Evolutionary conservation across 83 land plant genomes (phyloP), one percentile per base, ranked within the genome.

Genomic region (Picea engelmannii): DNA sequence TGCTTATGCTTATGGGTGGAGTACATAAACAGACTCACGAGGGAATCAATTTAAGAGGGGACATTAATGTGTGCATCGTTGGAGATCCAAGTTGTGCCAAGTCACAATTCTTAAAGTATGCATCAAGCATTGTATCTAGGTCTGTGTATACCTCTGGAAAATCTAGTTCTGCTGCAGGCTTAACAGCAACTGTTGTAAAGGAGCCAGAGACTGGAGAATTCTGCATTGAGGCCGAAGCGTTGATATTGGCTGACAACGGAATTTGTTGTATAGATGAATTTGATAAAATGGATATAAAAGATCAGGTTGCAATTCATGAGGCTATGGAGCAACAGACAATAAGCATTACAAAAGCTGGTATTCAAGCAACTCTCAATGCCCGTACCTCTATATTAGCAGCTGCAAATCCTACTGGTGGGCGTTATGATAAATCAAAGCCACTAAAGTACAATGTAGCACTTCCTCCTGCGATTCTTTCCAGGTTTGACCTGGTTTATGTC

Each of bases 301-400:
- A 98, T 83, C 99, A 98, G 99, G 99, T 96, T 84, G 99, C 99
- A 75, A 96, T 98, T 86, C 99, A 96, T 84, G 99, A 98, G 83
- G 99, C 99, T 64, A 98, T 98, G 99, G 99, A 98, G 77, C 99
- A 98, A 79, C 99, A 98, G 88, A 96, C 99, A 15, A 95, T 98
- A 87, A 96, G 99, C 86, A 98, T 98, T 25, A 96, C 99, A 47
- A 98, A 98, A 86, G 99, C 98, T 47, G 99, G 99, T 35, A 98
- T 98, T 75, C 99, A 96, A 85, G 99, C 99, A 17, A 96, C 99
- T 58, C 87, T 98, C 23, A 98, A 94, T 88, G 99, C 99, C 10
- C 83, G 99, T 71, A 94, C 99, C 31, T 96, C 99, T 23, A 96
- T 98, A 67, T 78, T 98, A 77, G 99, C 99, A 58, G 99, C 99